Evolutionary conservation across 140 eudicot species (phyloP), one percentile per base, ranked within the genome.

Genomic region (Anethum foeniculum): DNA sequence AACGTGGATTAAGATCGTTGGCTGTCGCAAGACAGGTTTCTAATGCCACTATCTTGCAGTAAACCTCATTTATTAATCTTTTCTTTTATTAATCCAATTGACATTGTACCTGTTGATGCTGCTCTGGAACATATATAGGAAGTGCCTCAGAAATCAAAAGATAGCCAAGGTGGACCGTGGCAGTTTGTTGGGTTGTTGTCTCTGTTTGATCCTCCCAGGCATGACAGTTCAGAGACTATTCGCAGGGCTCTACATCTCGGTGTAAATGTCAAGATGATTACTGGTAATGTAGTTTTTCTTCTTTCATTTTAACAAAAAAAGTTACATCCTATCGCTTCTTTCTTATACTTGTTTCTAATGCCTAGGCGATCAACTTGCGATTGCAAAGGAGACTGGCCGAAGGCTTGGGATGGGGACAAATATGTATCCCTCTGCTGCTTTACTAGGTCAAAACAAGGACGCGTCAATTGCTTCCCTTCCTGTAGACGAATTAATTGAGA

Each of bases 131-230:
- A 27, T 58, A 56, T 73, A 48, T 85, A 87, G 90, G 90, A 85
- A 77, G 84, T 87, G 38, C 90, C 90, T 41, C 88, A 87, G 85
- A 85, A 82, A 67, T 76, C 88, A 27, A 87, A 87, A 75, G 90
- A 85, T 36, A 82, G 88, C 68, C 80, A 85, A 3, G 90, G 90
- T 12, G 86, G 83, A 44, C 90, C 88, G 27, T 87, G 90, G 90
- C 90, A 87, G 77, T 79, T 87, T 77, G 86, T 85, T 72, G 90
- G 88, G 39, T 36, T 87, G 77, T 25, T 87, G 44, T 88, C 90
- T 7, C 80, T 87, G 71, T 87, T 87, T 75, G 90, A 87, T 81
- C 90, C 90, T 16, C 90, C 90, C 19, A 82, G 90, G 77, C 90
- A 87, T 68, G 90, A 87, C 44, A 87, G 90, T 82, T 86, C 88